Evolutionary conservation across 2,329 filamentous ascomycete genomes (phyloP).

Genomic region (Monilinia fructicola): DNA sequence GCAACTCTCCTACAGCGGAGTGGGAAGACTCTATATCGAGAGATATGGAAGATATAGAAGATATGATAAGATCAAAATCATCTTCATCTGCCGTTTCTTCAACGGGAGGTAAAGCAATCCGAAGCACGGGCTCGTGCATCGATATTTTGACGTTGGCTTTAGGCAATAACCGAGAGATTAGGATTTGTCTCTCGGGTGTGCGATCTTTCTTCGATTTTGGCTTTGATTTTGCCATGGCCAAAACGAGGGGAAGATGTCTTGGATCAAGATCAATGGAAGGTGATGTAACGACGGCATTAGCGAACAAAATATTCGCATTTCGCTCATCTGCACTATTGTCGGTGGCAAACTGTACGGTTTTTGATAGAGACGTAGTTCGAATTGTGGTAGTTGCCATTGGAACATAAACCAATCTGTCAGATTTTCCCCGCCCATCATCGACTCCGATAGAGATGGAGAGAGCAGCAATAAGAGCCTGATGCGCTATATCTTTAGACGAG

Average conservation of each 20-base stretch:
- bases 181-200: slow-evolving; percentile 56
- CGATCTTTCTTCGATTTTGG: slow-evolving; percentile 46
- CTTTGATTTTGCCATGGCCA: slow-evolving; percentile 69
- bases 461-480: slow-evolving; percentile 89
- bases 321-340: slow-evolving; percentile 74
- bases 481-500: slow-evolving; percentile 84
- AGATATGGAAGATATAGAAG: slow-evolving; percentile 89
- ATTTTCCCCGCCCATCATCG: slow-evolving; percentile 82
- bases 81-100: slow-evolving; percentile 63
- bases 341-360: slow-evolving; percentile 79
- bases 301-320: slow-evolving; percentile 94
- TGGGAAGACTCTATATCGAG: slow-evolving; percentile 96
- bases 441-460: slow-evolving; percentile 90
- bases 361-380: slow-evolving; percentile 90
- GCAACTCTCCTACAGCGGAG: slow-evolving; percentile 75
- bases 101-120: slow-evolving; percentile 82
- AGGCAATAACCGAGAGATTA: slow-evolving; percentile 87
- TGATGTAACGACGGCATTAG: slow-evolving; percentile 93
- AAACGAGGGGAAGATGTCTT: slow-evolving; percentile 80
- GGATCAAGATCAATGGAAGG: slow-evolving; percentile 92
- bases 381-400: slow-evolving; percentile 97
- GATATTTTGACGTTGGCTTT: slow-evolving; percentile 95
- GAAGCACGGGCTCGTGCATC: slow-evolving; percentile 91
- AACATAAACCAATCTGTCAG: slow-evolving; percentile 85
- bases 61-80: slow-evolving; percentile 94